Base-by-base conservation (phyloP, 768 basidiomycete species). In the Mycena floridula region DNA sequence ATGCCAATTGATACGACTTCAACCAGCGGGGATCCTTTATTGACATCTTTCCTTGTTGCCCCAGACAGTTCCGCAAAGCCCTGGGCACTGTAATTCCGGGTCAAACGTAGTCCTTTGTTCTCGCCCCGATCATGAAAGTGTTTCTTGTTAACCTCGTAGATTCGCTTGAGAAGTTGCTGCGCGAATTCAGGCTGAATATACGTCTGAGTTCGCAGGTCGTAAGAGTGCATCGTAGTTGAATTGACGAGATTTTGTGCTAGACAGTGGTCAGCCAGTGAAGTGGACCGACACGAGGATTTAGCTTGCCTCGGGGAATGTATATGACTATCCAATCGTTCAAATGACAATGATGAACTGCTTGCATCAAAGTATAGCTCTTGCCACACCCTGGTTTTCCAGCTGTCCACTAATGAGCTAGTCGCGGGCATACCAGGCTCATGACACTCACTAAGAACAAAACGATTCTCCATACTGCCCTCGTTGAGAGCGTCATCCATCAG, bases 111-210 rank as follows among this genome's bases (percentile, higher is more conserved):
- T n/a, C n/a, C n/a, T n/a, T n/a, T n/a, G n/a, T n/a, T n/a, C n/a
- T n/a, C n/a, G n/a, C n/a, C n/a, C n/a, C n/a, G n/a, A n/a, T n/a
- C n/a, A n/a, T n/a, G n/a, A n/a, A n/a, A 67, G 12, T 65, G 65
- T 15, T 57, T 56, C 26, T 74, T 70, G 16, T 55, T 51, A 2
- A 89, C 57, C 60, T 47, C n/a, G n/a, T n/a, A n/a, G n/a, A 89
- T 68, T 1, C 82, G 74, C 40, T 76, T 72, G 6, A 92, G 70
- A 2, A 78, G 74, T 52, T 82, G 77, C 50, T 73, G 75, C 0
- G n/a, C n/a, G n/a, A n/a, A n/a, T n/a, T n/a, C n/a, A n/a, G 84
- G 79, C 52, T 94, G 92, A 18, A 81, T 64, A 61, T 90, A 96
- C 1, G 81, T 86, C 54, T 74, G 81, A 1, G 87, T 84, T 6